These are phyloP conservation scores for Leccinum rimulosum DNA, from an alignment of 768 basidiomycete species.

Conservation along the genomic window DNA sequence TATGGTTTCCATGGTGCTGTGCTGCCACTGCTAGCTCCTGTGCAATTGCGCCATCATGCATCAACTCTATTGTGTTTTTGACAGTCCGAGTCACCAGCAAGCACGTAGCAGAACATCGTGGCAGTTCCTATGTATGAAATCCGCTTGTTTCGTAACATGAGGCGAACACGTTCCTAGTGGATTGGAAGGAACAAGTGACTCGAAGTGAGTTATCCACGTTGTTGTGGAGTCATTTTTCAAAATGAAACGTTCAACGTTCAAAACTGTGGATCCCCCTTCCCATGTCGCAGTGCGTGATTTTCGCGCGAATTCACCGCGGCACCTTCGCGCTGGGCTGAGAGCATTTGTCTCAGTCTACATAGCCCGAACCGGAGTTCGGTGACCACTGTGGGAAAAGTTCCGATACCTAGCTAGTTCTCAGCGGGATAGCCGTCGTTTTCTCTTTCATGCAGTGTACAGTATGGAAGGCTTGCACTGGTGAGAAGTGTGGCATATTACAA, in stretches of 20 bases:
- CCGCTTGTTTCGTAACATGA: background rate
- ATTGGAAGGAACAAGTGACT: background rate
- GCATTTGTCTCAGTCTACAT: too few species aligned
- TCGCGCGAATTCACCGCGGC: background rate
- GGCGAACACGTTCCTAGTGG: background rate
- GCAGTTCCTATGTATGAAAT: background rate
- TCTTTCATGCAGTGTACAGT: background rate
- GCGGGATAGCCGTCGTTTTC: background rate
- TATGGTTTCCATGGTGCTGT: background rate
- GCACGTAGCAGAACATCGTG: too few species aligned
- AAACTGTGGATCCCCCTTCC: background rate
- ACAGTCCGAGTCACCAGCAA: background rate
- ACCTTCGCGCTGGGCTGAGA: background rate
- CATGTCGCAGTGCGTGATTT: background rate
- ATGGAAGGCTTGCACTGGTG: too few species aligned
- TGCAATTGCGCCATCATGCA: background rate
- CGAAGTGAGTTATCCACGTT: background rate
- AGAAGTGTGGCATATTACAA: too few species aligned
- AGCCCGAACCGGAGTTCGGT: too few species aligned
- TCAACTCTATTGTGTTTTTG: background rate
- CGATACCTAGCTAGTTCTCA: too few species aligned
- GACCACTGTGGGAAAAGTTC: too few species aligned
- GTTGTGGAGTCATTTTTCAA: background rate
- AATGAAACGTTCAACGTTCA: background rate
- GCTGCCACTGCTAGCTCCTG: background rate